These are phyloP conservation scores for Pleurotus tuber-regium DNA, from an alignment of 768 basidiomycete genomes.

Conservation along the genomic window DNA sequence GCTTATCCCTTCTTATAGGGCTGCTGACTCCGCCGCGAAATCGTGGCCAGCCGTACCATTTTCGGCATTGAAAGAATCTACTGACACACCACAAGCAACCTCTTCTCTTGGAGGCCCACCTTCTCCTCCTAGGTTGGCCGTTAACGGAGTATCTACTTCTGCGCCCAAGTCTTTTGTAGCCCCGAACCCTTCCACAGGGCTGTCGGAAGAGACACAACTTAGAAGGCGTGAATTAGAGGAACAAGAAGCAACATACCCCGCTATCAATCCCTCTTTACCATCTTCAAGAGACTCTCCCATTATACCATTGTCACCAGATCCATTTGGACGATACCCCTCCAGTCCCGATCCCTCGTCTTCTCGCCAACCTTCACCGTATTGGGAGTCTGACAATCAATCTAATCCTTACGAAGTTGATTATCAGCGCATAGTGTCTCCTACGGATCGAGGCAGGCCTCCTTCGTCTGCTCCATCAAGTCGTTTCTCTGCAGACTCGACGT, in stretches of 20 bases:
- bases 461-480: no score
- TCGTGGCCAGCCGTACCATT: slow-evolving; percentile 43
- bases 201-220: slow-evolving; percentile 44
- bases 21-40: slow-evolving; percentile 14
- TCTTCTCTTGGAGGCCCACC: no score
- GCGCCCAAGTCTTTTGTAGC: slow-evolving; percentile 46
- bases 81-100: slow-evolving; percentile 20
- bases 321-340: slow-evolving; percentile 73
- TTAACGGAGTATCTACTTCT: slow-evolving; percentile 67
- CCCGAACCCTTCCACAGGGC: slow-evolving; percentile 15
- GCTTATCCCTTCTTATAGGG: slow-evolving; percentile 1
- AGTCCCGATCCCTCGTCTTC: slow-evolving; percentile 17
- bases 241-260: slow-evolving; percentile 45
- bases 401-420: slow-evolving; percentile 1
- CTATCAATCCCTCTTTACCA: slow-evolving; percentile 24
- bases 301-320: slow-evolving; percentile 85
- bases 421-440: neutral
- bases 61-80: slow-evolving; percentile 28
- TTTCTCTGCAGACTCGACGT: slow-evolving; percentile 74
- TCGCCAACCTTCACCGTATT: slow-evolving; percentile 35
- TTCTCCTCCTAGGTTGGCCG: slow-evolving; percentile 59
- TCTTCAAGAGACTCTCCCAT: slow-evolving; percentile 47
- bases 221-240: slow-evolving; percentile 52
- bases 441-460: slow-evolving; percentile 14
- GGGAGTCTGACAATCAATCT: slow-evolving; percentile 32